Percentiles rank a stretch among this genome's conserved stretches.
Evolutionary conservation across 805 yeast genomes (phyloP).

Genomic region (Wickerhamomyces alni): DNA sequence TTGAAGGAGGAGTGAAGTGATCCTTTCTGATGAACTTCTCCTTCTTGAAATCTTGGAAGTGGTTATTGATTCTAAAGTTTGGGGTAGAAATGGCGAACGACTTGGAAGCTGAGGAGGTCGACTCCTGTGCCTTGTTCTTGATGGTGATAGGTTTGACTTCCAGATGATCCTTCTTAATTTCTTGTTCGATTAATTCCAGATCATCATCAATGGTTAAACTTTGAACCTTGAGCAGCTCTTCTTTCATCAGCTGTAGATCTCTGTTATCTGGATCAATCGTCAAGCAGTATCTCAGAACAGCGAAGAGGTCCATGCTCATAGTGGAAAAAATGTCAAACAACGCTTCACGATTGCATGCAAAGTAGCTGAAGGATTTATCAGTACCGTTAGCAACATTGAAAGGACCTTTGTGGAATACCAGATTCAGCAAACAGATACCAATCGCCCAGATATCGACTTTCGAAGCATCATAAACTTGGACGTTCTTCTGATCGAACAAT

Average conservation of each 20-base stretch:
- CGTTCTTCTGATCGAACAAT: slow-evolving; percentile 52
- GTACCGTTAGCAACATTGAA: slow-evolving; percentile 73
- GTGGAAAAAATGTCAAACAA: slow-evolving; percentile 87
- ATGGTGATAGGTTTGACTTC: slow-evolving; percentile 19
- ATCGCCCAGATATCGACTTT: slow-evolving; percentile 87
- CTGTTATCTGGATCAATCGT: slow-evolving; percentile 87
- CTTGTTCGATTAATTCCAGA: slow-evolving; percentile 39
- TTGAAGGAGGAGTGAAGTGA: slow-evolving; percentile 74
- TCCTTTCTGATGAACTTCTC: slow-evolving; percentile 56
- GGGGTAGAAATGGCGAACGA: slow-evolving; percentile 66
- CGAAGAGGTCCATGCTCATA: slow-evolving; percentile 80
- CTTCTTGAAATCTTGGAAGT: slow-evolving; percentile 30
- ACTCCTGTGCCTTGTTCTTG: not conserved
- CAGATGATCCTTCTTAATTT: slow-evolving; percentile 6
- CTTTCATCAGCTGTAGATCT: slow-evolving; percentile 52
- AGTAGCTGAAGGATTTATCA: slow-evolving; percentile 80
- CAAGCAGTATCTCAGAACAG: slow-evolving; percentile 70
- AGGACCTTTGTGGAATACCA: slow-evolving; percentile 86
- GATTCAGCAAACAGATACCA: slow-evolving; percentile 76
- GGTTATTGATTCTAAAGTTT: slow-evolving; percentile 35
- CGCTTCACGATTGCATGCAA: slow-evolving; percentile 82
- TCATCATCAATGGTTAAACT: slow-evolving; percentile 85
- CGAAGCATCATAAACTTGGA: slow-evolving; percentile 66
- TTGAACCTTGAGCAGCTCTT: slow-evolving; percentile 52
- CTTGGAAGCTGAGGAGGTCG: not conserved